Conservation (phyloP, 306 rosid species). For the Macrotyloma uniflorum region DNA sequence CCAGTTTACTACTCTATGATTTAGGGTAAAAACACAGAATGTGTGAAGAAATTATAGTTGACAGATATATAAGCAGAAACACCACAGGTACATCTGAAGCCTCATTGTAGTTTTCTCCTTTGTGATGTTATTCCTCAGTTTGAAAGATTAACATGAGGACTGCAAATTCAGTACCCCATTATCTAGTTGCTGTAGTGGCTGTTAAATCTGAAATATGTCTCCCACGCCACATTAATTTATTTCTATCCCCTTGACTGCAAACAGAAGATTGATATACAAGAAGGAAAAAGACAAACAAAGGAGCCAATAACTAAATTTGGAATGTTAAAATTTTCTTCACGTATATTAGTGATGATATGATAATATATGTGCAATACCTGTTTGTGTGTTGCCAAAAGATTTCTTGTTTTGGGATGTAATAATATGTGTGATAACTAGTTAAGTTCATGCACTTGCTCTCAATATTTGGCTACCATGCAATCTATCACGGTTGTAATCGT, state of each 20-base stretch:
- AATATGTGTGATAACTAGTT: background rate
- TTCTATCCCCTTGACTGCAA: background rate
- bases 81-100: background rate
- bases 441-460: background rate
- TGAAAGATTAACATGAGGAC: background rate
- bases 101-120: background rate
- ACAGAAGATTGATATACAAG: background rate
- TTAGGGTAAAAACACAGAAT: background rate
- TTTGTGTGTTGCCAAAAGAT: background rate
- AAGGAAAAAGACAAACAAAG: background rate
- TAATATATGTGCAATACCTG: background rate
- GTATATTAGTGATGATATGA: background rate
- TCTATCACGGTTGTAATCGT: background rate
- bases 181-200: background rate
- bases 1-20: background rate
- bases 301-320: background rate
- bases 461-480: background rate
- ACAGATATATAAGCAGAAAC: background rate
- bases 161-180: slow-evolving; percentile 8
- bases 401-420: background rate
- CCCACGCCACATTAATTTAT: background rate
- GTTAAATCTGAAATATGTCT: slow-evolving; percentile 5
- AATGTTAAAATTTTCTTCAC: background rate
- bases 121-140: background rate
- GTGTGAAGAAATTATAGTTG: background rate